A percentile compares a stretch with the other conserved stretches of the same genome.
Conservation (phyloP, 1,284 basidiomycete species). For the Pholiota adiposa region DNA sequence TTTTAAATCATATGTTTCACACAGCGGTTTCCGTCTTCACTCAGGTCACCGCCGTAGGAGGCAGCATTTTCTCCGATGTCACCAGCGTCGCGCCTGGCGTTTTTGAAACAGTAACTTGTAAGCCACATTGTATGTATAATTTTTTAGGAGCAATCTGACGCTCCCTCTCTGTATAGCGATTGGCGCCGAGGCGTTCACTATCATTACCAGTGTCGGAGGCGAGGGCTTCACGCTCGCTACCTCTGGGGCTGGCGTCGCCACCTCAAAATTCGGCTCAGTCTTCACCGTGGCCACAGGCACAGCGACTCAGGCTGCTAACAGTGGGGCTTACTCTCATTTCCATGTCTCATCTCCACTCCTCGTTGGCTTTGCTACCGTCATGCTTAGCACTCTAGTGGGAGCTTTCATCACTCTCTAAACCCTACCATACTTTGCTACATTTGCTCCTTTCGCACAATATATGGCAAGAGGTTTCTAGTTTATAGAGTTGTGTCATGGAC, state of each 20-base stretch:
- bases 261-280: slow-evolving; percentile 54
- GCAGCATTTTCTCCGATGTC: slow-evolving; percentile 30
- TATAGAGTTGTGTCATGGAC: neutral
- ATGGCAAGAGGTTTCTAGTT: neutral
- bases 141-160: slow-evolving; percentile 2
- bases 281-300: slow-evolving; percentile 46
- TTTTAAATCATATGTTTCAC: slow-evolving; percentile 8
- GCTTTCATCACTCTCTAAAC: slow-evolving; percentile 45
- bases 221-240: slow-evolving; percentile 44
- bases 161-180: slow-evolving; percentile 40
- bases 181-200: slow-evolving; percentile 57
- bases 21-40: slow-evolving; percentile 40
- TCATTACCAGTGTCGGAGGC: slow-evolving; percentile 49
- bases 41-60: slow-evolving; percentile 39
- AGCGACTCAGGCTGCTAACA: slow-evolving; percentile 13
- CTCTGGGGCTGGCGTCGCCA: slow-evolving; percentile 47
- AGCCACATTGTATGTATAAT: slow-evolving; percentile 24
- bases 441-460: neutral
- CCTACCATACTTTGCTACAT: neutral
- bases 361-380: slow-evolving; percentile 44
- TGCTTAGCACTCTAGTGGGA: slow-evolving; percentile 45
- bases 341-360: slow-evolving; percentile 35
- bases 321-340: slow-evolving; percentile 27
- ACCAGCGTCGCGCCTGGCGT: slow-evolving; percentile 38
- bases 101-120: slow-evolving; percentile 54